These are phyloP conservation scores for Flueggea neowawraea DNA, from an alignment of 441 rosid species.

Conservation along the genomic window DNA sequence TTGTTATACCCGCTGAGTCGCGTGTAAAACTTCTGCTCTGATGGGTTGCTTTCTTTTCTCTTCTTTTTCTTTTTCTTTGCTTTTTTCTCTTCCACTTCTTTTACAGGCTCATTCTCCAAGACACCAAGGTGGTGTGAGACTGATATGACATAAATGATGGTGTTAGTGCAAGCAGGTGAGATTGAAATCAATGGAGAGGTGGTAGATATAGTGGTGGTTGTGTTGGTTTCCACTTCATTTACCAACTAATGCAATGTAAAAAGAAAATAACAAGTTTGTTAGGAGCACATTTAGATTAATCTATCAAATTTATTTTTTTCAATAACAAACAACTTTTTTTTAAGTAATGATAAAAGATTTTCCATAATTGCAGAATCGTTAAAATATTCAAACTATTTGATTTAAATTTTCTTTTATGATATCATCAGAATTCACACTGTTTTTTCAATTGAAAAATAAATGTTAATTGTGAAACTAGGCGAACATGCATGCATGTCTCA, in stretches of 20 bases:
- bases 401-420: too few species aligned
- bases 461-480: too few species aligned
- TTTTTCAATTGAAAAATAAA: too few species aligned
- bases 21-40: slow-evolving; percentile 15
- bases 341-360: too few species aligned
- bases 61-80: neutral
- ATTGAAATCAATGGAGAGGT: slow-evolving; percentile 18
- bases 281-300: too few species aligned
- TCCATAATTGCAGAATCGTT: too few species aligned
- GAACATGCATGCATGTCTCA: neutral
- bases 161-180: slow-evolving; percentile 17
- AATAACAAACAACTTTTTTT: too few species aligned
- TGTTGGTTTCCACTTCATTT: slow-evolving; percentile 25
- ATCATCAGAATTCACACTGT: too few species aligned
- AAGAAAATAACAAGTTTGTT: too few species aligned
- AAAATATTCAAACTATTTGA: too few species aligned
- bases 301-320: too few species aligned
- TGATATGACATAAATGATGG: slow-evolving; percentile 14
- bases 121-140: slow-evolving; percentile 9
- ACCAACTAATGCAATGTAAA: neutral
- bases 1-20: slow-evolving; percentile 6
- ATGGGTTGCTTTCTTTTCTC: slow-evolving; percentile 26
- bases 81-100: slow-evolving; percentile 7
- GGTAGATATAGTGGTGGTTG: slow-evolving; percentile 21
- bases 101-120: slow-evolving; percentile 32